phyloP scores from a whole-genome alignment of 2,329 filamentous ascomycete genomes.

The Akanthomyces lecanii region DNA sequence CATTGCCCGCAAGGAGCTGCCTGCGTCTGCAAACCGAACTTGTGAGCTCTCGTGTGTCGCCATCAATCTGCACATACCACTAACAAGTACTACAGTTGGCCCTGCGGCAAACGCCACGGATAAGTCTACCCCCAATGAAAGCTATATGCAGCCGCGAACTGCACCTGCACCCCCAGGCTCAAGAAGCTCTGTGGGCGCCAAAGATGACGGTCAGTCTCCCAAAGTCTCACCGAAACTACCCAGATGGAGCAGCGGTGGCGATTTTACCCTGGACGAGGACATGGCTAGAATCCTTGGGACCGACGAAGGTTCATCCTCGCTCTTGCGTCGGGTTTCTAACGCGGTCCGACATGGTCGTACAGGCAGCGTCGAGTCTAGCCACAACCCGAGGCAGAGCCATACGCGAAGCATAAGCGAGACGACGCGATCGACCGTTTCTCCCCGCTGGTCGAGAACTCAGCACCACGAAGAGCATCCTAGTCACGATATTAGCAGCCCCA shows the following conservation, averaged over 20 bases:
- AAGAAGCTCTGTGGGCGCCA: conserved; percentile 38
- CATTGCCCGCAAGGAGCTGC: conserved; percentile 63
- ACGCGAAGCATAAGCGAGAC: conserved; percentile 63
- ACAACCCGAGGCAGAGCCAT: conserved; percentile 45
- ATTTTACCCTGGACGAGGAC: conserved; percentile 94
- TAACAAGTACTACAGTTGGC: conserved; percentile 32
- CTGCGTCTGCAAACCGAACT: conserved; percentile 36
- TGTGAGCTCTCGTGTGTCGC: conserved; percentile 34
- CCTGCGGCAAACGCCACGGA: conserved; percentile 25
- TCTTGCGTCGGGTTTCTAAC: conserved; percentile 85
- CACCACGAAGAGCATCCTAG: conserved; percentile 49
- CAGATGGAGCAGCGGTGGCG: conserved; percentile 73
- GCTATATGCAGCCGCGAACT: conserved; percentile 55
- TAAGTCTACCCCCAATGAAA: conserved; percentile 36
- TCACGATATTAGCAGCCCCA: conserved; percentile 68
- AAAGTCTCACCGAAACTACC: conserved; percentile 64
- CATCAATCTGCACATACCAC: not conserved
- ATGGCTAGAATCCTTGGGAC: conserved; percentile 82
- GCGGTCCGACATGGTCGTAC: conserved; percentile 90
- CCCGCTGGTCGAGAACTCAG: conserved; percentile 67
- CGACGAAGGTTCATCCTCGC: conserved; percentile 72
- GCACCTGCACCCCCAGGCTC: conserved; percentile 48
- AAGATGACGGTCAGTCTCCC: conserved; percentile 36
- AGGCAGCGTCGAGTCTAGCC: conserved; percentile 64
- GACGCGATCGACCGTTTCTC: conserved; percentile 59